phyloP scores from a whole-genome alignment of 108 stramenopile species.

The Bacterosira constricta region DNA sequence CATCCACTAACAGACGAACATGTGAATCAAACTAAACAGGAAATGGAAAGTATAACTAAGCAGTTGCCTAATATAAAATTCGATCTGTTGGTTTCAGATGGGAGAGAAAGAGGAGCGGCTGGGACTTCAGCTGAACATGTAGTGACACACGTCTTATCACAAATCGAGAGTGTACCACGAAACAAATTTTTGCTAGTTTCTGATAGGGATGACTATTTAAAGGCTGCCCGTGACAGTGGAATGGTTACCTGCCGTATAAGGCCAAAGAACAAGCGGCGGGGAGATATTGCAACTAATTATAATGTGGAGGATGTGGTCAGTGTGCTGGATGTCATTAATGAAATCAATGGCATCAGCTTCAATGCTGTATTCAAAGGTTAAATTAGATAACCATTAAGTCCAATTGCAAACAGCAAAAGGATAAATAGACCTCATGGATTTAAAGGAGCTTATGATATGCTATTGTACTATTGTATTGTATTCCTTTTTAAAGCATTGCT shows the following conservation, averaged over 20 bases:
- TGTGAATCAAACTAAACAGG: slow-evolving; percentile 12
- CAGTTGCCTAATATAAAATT: slow-evolving; percentile 66
- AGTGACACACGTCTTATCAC: slow-evolving; percentile 17
- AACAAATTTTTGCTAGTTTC: slow-evolving; percentile 60
- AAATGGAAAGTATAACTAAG: slow-evolving; percentile 59
- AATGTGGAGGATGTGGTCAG: slow-evolving; percentile 56
- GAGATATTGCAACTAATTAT: slow-evolving; percentile 78
- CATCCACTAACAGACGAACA: slow-evolving; percentile 40
- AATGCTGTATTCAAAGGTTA: slow-evolving; percentile 61
- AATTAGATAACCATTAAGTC: not conserved
- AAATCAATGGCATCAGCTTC: slow-evolving; percentile 87
- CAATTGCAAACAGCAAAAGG: too few species aligned
- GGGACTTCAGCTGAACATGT: slow-evolving; percentile 40
- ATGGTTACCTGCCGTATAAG: slow-evolving; percentile 74
- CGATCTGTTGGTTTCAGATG: slow-evolving; percentile 44
- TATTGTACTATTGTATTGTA: too few species aligned
- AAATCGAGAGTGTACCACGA: slow-evolving; percentile 29
- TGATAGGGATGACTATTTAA: slow-evolving; percentile 79
- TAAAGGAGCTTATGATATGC: too few species aligned
- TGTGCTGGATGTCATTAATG: slow-evolving; percentile 79
- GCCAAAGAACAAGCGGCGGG: slow-evolving; percentile 68
- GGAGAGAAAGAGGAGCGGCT: slow-evolving; percentile 36
- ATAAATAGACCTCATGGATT: too few species aligned
- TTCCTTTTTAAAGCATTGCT: too few species aligned
- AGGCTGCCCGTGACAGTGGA: slow-evolving; percentile 69